These are phyloP conservation scores for Metschnikowia peoriensis DNA, from an alignment of 805 yeast genomes.

Conservation along the genomic window DNA sequence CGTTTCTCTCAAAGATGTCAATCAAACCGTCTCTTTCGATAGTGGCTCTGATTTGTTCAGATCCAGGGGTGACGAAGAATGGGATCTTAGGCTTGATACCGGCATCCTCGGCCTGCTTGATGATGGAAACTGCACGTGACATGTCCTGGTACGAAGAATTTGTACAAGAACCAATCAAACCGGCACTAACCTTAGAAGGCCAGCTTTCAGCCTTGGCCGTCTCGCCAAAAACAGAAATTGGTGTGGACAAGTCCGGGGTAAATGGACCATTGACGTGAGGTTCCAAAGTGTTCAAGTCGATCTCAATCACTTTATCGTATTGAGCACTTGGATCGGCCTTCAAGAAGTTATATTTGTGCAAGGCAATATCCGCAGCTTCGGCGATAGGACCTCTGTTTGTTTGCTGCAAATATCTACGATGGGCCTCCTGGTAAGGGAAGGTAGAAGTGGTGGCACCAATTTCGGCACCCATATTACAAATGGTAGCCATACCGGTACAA, in stretches of 20 bases:
- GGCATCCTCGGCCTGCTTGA: constrained; percentile 78
- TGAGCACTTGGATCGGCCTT: constrained; percentile 84
- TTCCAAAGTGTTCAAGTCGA: constrained; percentile 81
- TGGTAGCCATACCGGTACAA: constrained; percentile 99
- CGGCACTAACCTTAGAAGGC: constrained; percentile 87
- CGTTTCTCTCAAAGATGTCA: constrained; percentile 75
- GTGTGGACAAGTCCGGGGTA: constrained; percentile 96
- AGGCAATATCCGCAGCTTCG: constrained; percentile 66
- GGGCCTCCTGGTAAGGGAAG: constrained; percentile 89
- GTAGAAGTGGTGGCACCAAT: constrained; percentile 98
- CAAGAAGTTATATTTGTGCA: constrained; percentile 58
- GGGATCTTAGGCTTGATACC: constrained; percentile 90
- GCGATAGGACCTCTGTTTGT: constrained; percentile 85
- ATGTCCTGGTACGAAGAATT: constrained; percentile 98
- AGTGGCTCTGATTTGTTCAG: constrained; percentile 97
- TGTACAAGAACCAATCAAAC: constrained; percentile 97
- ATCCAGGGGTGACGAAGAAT: constrained; percentile 96
- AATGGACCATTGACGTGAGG: constrained; percentile 98
- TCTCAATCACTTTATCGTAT: constrained; percentile 90
- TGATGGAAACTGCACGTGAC: constrained; percentile 92
- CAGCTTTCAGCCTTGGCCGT: constrained; percentile 72
- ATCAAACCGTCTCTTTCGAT: constrained; percentile 92
- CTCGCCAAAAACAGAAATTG: constrained; percentile 75
- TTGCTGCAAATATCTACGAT: constrained; percentile 73
- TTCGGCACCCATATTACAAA: constrained; percentile 99